A percentile compares a stretch with the other conserved stretches of the same genome.
Evolutionary conservation across 192 early-diverging fungal genomes (phyloP).

Genomic region (Helicostylum pulchrum): DNA sequence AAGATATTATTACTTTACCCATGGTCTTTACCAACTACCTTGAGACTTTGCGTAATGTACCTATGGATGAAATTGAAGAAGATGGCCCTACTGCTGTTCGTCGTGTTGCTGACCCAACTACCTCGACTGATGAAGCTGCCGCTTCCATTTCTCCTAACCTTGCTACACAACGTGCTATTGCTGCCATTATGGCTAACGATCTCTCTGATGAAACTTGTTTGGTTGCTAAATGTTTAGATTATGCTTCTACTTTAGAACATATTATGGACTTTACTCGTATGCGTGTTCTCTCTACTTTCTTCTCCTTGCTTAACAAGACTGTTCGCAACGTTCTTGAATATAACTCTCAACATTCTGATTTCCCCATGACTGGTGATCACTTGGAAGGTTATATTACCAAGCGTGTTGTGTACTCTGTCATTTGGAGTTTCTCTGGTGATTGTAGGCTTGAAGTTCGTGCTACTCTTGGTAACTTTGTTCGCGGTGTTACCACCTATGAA

Average conservation of each 20-base stretch:
- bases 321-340: conserved; percentile 84
- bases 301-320: conserved; percentile 88
- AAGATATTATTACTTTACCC: conserved; percentile 74
- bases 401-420: conserved; percentile 74
- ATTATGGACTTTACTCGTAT: conserved; percentile 97
- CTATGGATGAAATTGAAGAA: conserved; percentile 83
- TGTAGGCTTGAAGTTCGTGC: conserved; percentile 67
- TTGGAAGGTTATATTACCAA: conserved; percentile 79
- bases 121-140: conserved; percentile 36
- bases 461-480: conserved; percentile 79
- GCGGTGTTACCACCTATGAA: conserved; percentile 69
- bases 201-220: conserved; percentile 69
- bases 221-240: conserved; percentile 66
- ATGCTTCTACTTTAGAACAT: conserved; percentile 76
- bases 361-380: conserved; percentile 80
- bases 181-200: conserved; percentile 65
- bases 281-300: conserved; percentile 81
- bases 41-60: conserved; percentile 63
- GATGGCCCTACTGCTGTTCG: conserved; percentile 43
- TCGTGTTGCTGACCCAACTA: conserved; percentile 25
- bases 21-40: conserved; percentile 88
- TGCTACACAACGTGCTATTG: conserved; percentile 72
- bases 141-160: conserved; percentile 55
- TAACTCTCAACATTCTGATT: conserved; percentile 89
- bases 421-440: conserved; percentile 98